phyloP scores from a whole-genome alignment of 2,329 filamentous ascomycete genomes.

The Acrocalymma vagum region DNA sequence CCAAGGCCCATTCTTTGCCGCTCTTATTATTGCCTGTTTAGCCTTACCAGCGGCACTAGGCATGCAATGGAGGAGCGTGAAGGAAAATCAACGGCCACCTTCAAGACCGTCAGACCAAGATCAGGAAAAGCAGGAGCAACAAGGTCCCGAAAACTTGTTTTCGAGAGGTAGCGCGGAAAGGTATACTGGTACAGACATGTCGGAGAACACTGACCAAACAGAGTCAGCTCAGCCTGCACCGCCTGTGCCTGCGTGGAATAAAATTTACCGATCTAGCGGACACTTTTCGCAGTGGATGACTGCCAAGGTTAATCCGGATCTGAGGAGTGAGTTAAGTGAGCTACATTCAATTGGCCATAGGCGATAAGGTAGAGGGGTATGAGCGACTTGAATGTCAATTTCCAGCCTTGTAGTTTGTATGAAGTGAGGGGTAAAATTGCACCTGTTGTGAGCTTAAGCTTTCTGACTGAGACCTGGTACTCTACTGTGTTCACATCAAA shows the following conservation, averaged over 20 bases:
- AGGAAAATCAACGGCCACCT: constrained; percentile 49
- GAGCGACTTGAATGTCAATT: no score
- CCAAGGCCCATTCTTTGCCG: constrained; percentile 63
- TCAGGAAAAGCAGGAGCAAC: constrained; percentile 17
- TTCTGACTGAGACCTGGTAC: no score
- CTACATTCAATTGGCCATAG: no score
- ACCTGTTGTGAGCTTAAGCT: no score
- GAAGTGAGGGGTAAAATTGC: no score
- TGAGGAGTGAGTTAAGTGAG: constrained; percentile 20
- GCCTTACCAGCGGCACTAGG: constrained; percentile 61
- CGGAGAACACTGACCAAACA: background rate
- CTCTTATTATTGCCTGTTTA: constrained; percentile 63
- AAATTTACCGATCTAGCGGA: constrained; percentile 28
- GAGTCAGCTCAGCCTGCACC: constrained; percentile 5
- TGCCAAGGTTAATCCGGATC: constrained; percentile 33
- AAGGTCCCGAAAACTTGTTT: background rate
- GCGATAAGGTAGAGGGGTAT: no score
- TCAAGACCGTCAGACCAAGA: constrained; percentile 5
- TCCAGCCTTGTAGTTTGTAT: no score
- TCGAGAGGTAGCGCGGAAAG: constrained; percentile 8
- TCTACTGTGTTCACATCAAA: no score
- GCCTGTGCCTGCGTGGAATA: constrained; percentile 24
- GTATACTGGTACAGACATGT: constrained; percentile 1
- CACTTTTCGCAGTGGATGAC: constrained; percentile 34
- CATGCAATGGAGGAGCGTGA: constrained; percentile 74